A percentile compares a stretch with the other conserved stretches of the same genome.
phyloP scores from a whole-genome alignment of 345 rosid species.

The Diplotaxis tenuifolia region DNA sequence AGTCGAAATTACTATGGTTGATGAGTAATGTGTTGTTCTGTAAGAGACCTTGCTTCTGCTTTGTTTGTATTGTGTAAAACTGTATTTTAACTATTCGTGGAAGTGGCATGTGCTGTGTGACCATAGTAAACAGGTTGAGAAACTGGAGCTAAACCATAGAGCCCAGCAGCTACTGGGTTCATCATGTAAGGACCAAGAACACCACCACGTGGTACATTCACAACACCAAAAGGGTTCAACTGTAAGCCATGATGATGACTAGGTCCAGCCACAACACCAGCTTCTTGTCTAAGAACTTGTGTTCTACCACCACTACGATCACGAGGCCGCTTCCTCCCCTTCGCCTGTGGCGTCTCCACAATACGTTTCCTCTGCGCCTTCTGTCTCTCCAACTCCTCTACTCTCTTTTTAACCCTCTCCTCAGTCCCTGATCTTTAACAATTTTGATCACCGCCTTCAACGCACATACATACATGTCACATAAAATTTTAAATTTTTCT shows the following conservation, averaged over 20 bases:
- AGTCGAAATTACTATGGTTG: no score
- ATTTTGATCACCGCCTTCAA: constrained; percentile 57
- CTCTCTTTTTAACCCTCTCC: constrained; percentile 44
- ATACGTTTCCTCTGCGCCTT: constrained; percentile 53
- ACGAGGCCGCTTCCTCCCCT: constrained; percentile 22
- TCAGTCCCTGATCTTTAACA: constrained; percentile 56
- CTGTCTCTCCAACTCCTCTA: constrained; percentile 65
- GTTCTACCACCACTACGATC: no score
- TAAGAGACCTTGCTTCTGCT: not conserved
- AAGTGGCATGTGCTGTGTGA: constrained; percentile 9
- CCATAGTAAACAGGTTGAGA: constrained; percentile 45
- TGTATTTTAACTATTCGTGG: not conserved
- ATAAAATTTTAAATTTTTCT: no score
- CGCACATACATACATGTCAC: no score
- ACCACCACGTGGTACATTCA: no score
- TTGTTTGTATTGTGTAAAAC: constrained; percentile 16
- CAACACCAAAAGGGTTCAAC: no score
- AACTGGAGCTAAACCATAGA: constrained; percentile 41
- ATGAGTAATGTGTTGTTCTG: not conserved
- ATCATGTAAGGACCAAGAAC: no score
- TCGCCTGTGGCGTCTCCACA: constrained; percentile 21
- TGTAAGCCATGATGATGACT: no score
- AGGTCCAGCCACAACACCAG: no score
- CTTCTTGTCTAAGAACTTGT: no score
- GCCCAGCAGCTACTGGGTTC: constrained; percentile 41